These are phyloP conservation scores for Coniferiporia weirii DNA, from an alignment of 1,284 basidiomycete genomes.

Conservation along the genomic window DNA sequence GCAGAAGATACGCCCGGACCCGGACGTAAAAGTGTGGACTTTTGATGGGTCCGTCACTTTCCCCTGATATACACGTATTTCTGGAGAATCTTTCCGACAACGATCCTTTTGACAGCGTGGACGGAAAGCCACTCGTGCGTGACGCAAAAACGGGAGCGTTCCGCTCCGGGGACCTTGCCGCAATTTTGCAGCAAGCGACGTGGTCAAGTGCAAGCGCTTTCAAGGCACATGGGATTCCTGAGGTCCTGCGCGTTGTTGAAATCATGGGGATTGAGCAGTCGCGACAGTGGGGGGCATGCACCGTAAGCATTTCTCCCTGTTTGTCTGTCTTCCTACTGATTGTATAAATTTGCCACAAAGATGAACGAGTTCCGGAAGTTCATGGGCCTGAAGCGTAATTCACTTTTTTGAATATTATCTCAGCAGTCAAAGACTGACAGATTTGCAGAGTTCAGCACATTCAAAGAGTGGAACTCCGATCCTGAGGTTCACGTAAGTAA, in stretches of 20 bases:
- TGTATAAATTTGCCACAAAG: constrained; percentile 20
- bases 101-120: constrained; percentile 35
- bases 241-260: constrained; percentile 64
- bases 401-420: background rate
- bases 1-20: constrained; percentile 25
- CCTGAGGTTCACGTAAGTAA: constrained; percentile 54
- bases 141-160: constrained; percentile 48
- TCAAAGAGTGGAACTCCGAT: constrained; percentile 78
- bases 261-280: constrained; percentile 68
- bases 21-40: constrained; percentile 47
- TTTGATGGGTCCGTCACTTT: constrained; percentile 43
- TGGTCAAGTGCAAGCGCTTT: constrained; percentile 65
- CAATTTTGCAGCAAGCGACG: constrained; percentile 62
- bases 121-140: constrained; percentile 31
- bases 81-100: constrained; percentile 4
- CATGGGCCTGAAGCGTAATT: constrained; percentile 43
- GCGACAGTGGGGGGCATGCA: constrained; percentile 69
- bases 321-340: constrained; percentile 31
- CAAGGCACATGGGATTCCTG: constrained; percentile 70
- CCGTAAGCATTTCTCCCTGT: constrained; percentile 33
- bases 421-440: background rate
- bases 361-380: constrained; percentile 64
- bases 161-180: constrained; percentile 63
- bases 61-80: background rate
- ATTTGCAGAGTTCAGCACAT: constrained; percentile 43